Evolutionary conservation across 371 early-diverging fungal genomes (phyloP).

Genomic region (Entomophthora muscae): DNA sequence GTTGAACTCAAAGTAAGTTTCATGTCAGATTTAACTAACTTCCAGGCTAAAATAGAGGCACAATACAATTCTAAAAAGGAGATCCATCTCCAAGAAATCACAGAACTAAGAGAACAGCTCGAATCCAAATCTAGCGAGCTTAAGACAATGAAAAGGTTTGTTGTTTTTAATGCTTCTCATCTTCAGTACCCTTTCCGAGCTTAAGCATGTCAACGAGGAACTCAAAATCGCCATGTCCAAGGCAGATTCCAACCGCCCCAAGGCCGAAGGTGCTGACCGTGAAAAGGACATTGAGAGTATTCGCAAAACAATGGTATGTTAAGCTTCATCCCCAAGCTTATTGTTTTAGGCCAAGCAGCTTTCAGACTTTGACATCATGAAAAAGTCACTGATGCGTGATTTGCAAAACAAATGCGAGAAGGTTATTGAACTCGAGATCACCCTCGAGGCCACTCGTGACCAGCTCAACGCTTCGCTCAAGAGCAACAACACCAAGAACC

Average conservation of each 20-base stretch:
- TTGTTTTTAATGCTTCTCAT: neutral
- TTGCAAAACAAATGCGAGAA: constrained; percentile 89
- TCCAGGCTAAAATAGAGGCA: constrained; percentile 57
- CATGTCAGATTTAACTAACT: neutral
- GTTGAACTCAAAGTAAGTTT: constrained; percentile 45
- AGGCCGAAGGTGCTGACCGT: constrained; percentile 24
- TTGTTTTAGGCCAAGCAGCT: constrained; percentile 42
- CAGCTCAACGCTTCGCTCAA: constrained; percentile 69
- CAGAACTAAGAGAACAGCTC: constrained; percentile 42
- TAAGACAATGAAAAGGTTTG: constrained; percentile 26
- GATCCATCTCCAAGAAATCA: constrained; percentile 60
- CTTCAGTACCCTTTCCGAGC: constrained; percentile 26
- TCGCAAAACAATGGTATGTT: constrained; percentile 66
- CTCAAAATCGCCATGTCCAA: constrained; percentile 23
- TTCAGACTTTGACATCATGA: constrained; percentile 87
- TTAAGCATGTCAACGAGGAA: constrained; percentile 42
- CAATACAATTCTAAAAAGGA: constrained; percentile 62
- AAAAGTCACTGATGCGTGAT: constrained; percentile 88
- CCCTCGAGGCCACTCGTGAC: constrained; percentile 79
- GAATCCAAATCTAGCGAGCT: constrained; percentile 53
- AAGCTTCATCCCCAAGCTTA: neutral
- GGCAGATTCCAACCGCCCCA: constrained; percentile 8
- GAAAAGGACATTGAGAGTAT: constrained; percentile 71
- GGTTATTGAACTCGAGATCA: constrained; percentile 87
- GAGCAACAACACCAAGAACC: constrained; percentile 61